Base-by-base conservation (phyloP, 208 protist species). In the Leishmania guyanensis region DNA sequence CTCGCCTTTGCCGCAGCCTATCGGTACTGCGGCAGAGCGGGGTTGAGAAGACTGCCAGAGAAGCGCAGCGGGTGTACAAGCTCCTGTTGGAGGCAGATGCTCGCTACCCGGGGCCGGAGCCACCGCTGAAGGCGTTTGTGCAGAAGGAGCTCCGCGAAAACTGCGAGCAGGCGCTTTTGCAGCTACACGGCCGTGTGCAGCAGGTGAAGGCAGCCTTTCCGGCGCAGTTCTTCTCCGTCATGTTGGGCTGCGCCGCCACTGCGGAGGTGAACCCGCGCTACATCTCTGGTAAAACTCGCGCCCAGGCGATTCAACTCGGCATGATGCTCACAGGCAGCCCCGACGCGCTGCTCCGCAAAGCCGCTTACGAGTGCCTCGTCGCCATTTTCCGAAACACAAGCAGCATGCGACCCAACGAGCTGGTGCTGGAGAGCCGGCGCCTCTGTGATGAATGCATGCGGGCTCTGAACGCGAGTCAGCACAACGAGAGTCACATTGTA, bases 351-450 rank as follows among this genome's bases (percentile, higher is more conserved):
- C 89, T 98, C 62, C 84, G 89, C 77, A 79, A 85, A 51, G 87
- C 91, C 39, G 92, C 95, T 36, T 97, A 95, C 81, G 89, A 97
- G 26, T 98, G 95, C 83, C 84, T 98, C n/a, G 86, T 93, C 26
- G 91, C 92, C 26, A 87, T 96, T 50, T 96, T 97, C 78, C 88
- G 83, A 43, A 84, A 91, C 87, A 95, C 90, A 0, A 90, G 77
- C 69, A 83, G 79, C 58, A 90, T 98, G 84, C 87, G 91, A 22
- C 90, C 88, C 50, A 97, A 93, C 77, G 95, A 98, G 77, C 86
- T 97, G 5, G 83, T 96, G 10, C 72, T 96, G 29, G 95, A 98
- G 86, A 96, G 87, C 72, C 88, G 93, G 1, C 91, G 92, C 10
- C 87, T 97, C 12, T 92, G 93, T 74, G 92, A 96, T 77, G 92